Evolutionary conservation across 1,284 basidiomycete species (phyloP), one percentile per base, ranked within the genome.

Genomic region (Marasmius tenuissimus): DNA sequence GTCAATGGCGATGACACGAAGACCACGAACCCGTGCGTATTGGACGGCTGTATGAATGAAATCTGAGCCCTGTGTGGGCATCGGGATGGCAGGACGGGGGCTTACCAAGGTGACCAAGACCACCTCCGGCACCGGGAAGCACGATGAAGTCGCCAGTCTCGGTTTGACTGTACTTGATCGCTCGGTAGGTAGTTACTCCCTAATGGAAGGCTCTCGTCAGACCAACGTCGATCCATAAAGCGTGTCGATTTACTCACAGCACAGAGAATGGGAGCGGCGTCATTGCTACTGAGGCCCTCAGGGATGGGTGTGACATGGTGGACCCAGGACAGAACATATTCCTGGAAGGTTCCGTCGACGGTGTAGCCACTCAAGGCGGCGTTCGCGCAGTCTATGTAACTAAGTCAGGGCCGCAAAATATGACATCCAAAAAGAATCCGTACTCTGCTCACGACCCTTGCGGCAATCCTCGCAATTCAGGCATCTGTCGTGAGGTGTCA

Each of bases 101-200:
- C 71, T 11, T 64, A 85, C 84, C 83, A 42, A 91, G 79, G 73
- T 91, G 87, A 3, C 88, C 89, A 16, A 91, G 83, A 48, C 92
- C 85, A 68, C 87, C 89, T 12, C 92, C 91, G 8, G 91, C 91
- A 50, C 92, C 92, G 33, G 89, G 89, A 65, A 96, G 82, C 56
- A 88, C 89, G 65, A 95, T 81, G 86, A 88, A 94, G 65, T 96
- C 86, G 57, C 93, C 92, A n/a, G 87, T 83, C 35, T 76, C 79
- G n/a, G 85, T 81, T 58, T 83, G 76, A 61, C 86, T 85, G 73
- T 91, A 84, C 74, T 93, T 94, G 71, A 96, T 79, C 0, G 93
- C 94, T 68, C 92, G 90, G 75, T 94, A 96, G 0, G 91, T 88
- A 1, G 92, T 93, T 18, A 93, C 75, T 63, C 91, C 92, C 82